Evolutionary conservation across 257 asterid species (phyloP).

Genomic region (Verbascum thapsus): DNA sequence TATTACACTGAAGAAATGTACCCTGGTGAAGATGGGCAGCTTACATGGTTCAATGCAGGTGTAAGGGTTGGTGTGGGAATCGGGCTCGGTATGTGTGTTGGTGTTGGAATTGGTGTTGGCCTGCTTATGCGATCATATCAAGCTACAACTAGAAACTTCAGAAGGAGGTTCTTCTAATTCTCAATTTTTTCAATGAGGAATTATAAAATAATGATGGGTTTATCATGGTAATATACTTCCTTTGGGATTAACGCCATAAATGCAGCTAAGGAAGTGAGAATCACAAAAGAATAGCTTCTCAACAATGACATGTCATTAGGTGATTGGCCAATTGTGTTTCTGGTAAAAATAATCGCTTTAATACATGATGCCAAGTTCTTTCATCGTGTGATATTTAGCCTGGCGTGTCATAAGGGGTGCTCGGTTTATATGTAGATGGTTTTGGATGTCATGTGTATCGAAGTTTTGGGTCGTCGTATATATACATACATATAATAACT

Average conservation of each 20-base stretch:
- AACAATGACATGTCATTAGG: not conserved
- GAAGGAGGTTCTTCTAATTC: conserved; percentile 54
- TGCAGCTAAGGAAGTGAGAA: conserved; percentile 31
- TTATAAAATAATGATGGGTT: conserved; percentile 7
- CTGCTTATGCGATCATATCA: conserved; percentile 62
- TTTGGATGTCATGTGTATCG: conserved; percentile 35
- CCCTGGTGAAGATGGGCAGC: conserved; percentile 65
- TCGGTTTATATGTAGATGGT: conserved; percentile 33
- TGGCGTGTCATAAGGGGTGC: conserved; percentile 27
- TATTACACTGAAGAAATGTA: conserved; percentile 56
- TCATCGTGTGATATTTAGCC: conserved; percentile 20
- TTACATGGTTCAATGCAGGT: conserved; percentile 68
- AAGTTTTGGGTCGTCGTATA: conserved; percentile 26
- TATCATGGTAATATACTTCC: conserved; percentile 24
- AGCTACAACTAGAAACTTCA: conserved; percentile 55
- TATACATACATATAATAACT: conserved; percentile 30
- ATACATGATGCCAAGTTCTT: conserved; percentile 24
- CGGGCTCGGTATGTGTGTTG: conserved; percentile 69
- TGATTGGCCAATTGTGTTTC: conserved; percentile 15
- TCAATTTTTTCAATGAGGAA: conserved; percentile 19
- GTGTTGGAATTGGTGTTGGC: conserved; percentile 63
- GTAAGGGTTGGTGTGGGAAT: conserved; percentile 73
- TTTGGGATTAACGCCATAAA: conserved; percentile 11
- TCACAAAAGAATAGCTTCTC: conserved; percentile 15
- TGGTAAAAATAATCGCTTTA: conserved; percentile 18